These are phyloP conservation scores for Solanum aculeatissimum DNA, from an alignment of 305 asterid species.

Conservation along the genomic window DNA sequence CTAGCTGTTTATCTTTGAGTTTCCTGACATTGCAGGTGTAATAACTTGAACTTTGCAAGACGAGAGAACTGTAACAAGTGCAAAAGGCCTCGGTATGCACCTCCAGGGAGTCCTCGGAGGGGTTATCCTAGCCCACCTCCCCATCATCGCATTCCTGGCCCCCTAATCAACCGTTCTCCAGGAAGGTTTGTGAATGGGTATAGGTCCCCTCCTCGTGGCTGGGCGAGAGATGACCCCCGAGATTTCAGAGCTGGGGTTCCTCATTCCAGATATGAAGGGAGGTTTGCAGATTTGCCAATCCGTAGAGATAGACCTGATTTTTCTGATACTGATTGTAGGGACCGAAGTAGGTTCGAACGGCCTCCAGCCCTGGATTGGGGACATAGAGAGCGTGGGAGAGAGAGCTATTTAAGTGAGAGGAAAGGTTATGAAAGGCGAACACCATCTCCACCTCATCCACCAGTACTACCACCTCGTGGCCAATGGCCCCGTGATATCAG, in stretches of 20 bases:
- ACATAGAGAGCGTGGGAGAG: slow-evolving; percentile 56
- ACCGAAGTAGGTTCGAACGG: slow-evolving; percentile 52
- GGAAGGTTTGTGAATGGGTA: slow-evolving; percentile 40
- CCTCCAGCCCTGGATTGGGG: slow-evolving; percentile 46
- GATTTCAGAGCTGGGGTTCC: slow-evolving; percentile 49
- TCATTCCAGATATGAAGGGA: slow-evolving; percentile 40
- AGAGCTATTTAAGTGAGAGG: slow-evolving; percentile 35
- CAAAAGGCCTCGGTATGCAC: slow-evolving; percentile 54
- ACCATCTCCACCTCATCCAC: slow-evolving; percentile 40
- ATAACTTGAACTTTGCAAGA: slow-evolving; percentile 84
- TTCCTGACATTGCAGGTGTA: slow-evolving; percentile 42
- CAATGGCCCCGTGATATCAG: slow-evolving; percentile 55
- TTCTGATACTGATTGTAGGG: slow-evolving; percentile 34
- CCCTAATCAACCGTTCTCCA: slow-evolving; percentile 46
- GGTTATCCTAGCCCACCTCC: slow-evolving; percentile 43
- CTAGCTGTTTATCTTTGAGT: not conserved
- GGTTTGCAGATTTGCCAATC: slow-evolving; percentile 42
- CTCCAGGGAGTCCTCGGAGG: slow-evolving; percentile 55
- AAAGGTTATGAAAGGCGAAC: slow-evolving; percentile 42
- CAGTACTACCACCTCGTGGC: slow-evolving; percentile 35
- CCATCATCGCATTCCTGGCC: slow-evolving; percentile 27
- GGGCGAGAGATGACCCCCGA: slow-evolving; percentile 54
- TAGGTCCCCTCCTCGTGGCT: slow-evolving; percentile 72
- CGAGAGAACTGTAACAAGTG: slow-evolving; percentile 86
- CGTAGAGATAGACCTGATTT: slow-evolving; percentile 38